Conservation (phyloP, 768 basidiomycete species). For the Lactifluus volemus region DNA sequence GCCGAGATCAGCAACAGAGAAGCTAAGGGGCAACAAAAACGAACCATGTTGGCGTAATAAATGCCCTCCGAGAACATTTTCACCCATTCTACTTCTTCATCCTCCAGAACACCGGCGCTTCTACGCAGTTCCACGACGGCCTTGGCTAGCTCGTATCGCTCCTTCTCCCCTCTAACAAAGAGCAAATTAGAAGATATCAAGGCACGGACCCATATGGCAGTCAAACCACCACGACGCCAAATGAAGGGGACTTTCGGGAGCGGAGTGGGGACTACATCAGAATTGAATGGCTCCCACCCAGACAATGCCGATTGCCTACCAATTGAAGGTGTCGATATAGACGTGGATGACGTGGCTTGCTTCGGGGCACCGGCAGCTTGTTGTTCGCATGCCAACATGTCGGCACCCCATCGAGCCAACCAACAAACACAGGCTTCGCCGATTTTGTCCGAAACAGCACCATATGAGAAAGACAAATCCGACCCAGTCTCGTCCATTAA, state of each 20-base stretch:
- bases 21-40: conserved; percentile 20
- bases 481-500: conserved; percentile 19
- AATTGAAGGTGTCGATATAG: conserved; percentile 5
- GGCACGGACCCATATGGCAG: conserved; percentile 63
- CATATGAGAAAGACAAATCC: conserved; percentile 58
- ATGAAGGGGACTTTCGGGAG: conserved; percentile 38
- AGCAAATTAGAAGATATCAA: conserved; percentile 70
- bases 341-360: not conserved
- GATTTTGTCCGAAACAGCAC: conserved; percentile 84
- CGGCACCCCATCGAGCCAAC: conserved; percentile 78
- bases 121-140: conserved; percentile 68
- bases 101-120: conserved; percentile 39
- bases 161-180: conserved; percentile 70
- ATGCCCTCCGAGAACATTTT: conserved; percentile 69
- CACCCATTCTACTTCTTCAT: conserved; percentile 64
- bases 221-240: conserved; percentile 69
- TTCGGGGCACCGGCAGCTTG: conserved; percentile 18
- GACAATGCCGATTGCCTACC: conserved; percentile 12
- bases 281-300: not conserved
- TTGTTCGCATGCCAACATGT: conserved; percentile 65
- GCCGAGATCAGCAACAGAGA: conserved; percentile 7
- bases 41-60: conserved; percentile 81
- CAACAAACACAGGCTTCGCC: conserved; percentile 86
- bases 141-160: conserved; percentile 71
- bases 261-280: conserved; percentile 13